Base-by-base conservation (phyloP, 495 filamentous ascomycete genomes). In the Baudoinia panamericana region DNA sequence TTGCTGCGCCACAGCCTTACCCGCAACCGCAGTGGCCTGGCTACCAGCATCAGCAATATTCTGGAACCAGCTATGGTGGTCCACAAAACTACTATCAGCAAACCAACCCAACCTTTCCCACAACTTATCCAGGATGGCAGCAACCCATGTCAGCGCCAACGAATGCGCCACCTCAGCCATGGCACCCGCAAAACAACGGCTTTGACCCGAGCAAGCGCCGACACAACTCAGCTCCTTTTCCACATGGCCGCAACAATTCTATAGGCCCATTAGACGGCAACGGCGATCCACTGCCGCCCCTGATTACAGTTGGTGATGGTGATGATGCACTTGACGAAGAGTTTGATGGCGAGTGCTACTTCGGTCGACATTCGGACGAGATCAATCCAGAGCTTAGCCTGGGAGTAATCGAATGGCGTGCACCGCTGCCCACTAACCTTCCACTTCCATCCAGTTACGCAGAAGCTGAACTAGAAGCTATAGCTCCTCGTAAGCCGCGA, bases 321-420 rank as follows among this genome's bases (percentile, higher is more conserved):
- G 48, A 52, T 28, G 57, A 56, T 40, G 55, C 58, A 16, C 48
- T 55, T 22, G 57, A 49, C 24, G 21, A 38, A 5, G 45, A 61
- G 23, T 59, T 56, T 35, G 56, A 60, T 39, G 57, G 46, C 16
- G 43, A 55, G 2, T 52, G 56, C 16, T 51, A 46, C 38, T 63
- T 46, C 48, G 48, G 52, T 2, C 55, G 54, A 19, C 51, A 49
- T 21, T 49, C 55, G 9, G 58, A 63, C 15, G 48, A 55, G 16
- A 49, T 62, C 28, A 51, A 63, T 43, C 55, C 45, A 3, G 45
- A 41, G 11, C 34, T 63, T 9, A 63, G 60, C 35, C 40, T 63
- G 16, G 60, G 60, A 9, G 39, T 53, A 20, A 57, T 62, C n/a
- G 31, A 53, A 10, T 61, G 58, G 60, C 50, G 50, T 26, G 49